Base-by-base conservation (phyloP, 2,329 filamentous ascomycete species). In the Neonectria faginata region DNA sequence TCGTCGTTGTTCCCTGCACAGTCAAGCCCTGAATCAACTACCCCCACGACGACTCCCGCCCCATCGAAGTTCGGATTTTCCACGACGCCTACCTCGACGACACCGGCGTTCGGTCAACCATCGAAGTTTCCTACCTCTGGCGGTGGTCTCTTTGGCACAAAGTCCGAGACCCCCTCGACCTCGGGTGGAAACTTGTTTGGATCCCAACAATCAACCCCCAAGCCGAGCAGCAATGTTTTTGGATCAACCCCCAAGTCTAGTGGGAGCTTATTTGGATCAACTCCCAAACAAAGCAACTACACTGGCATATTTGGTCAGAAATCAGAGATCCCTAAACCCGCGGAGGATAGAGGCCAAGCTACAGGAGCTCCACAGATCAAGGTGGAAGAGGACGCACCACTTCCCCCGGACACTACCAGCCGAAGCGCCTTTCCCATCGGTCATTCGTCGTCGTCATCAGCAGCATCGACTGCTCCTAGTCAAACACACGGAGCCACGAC, bases 391-490 rank as follows among this genome's bases (percentile, higher is more conserved):
- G 79, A 79, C 64, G 76, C 72, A 22, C 85, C 86, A 62, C 76
- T 88, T 5, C 86, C 86, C 36, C 85, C 86, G 22, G 85, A 88
- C 66, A 77, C 84, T 62, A 87, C 81, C 58, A 88, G 85, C 80
- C 87, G 84, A 79, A 76, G 78, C 62, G 75, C 79, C 55, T 87
- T 82, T 71, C 77, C 80, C 54, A 68, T 86, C 42, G 84, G 82
- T 52, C 83, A 85, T 64, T 85, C 84, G 18, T 84, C 83, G 39
- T 85, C 84, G 47, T 86, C 85, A 64, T 87, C 85, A 51, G 79
- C 80, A 66, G 76, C 78, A 57, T 83, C 84, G 60, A 77, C 73
- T 69, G 68, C 64, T 18, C 50, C 71, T 2, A 73, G 70, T 18
- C 73, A 76, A 57, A 74, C 76, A 60, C 75, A 77, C 70, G 75